Evolutionary conservation across 2,329 filamentous ascomycete genomes (phyloP).

Genomic region (Stachybotrys elegans): DNA sequence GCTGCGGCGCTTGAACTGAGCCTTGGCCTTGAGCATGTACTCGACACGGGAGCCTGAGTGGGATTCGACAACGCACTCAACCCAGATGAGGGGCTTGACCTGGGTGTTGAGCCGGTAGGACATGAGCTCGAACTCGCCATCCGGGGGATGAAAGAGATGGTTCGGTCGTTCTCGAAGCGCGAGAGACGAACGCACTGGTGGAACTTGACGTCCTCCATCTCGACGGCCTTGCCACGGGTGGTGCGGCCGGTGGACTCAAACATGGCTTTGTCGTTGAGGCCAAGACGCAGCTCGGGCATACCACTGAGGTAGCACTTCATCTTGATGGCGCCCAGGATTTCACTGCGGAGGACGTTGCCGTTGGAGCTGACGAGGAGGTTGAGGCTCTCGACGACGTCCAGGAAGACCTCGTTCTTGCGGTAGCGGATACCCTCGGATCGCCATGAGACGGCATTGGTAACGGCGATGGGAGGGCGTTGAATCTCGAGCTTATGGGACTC

Average conservation of each 20-base stretch:
- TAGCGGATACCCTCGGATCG: constrained; percentile 96
- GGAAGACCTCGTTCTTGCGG: constrained; percentile 98
- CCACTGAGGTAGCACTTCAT: constrained; percentile 99
- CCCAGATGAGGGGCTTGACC: constrained; percentile 98
- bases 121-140: constrained; percentile 99
- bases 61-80: constrained; percentile 94
- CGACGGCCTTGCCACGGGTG: constrained; percentile 91
- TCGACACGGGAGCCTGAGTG: constrained; percentile 94
- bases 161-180: constrained; percentile 96
- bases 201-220: constrained; percentile 99
- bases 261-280: constrained; percentile 99
- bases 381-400: constrained; percentile 93
- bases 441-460: constrained; percentile 98
- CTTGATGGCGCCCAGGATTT: constrained; percentile 95
- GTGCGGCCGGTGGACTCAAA: constrained; percentile 95
- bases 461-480: constrained; percentile 91
- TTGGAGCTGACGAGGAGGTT: constrained; percentile 93
- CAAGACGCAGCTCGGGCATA: constrained; percentile 92
- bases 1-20: constrained; percentile 95
- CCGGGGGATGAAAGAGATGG: constrained; percentile 98
- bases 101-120: constrained; percentile 98
- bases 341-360: constrained; percentile 90
- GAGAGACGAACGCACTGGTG: constrained; percentile 96
- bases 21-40: constrained; percentile 97
- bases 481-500: constrained; percentile 98